A percentile compares a stretch with the other conserved stretches of the same genome.
These are phyloP conservation scores for Plasmodium cynomolgi DNA, from an alignment of 169 alveolate genomes.

Conservation along the genomic window DNA sequence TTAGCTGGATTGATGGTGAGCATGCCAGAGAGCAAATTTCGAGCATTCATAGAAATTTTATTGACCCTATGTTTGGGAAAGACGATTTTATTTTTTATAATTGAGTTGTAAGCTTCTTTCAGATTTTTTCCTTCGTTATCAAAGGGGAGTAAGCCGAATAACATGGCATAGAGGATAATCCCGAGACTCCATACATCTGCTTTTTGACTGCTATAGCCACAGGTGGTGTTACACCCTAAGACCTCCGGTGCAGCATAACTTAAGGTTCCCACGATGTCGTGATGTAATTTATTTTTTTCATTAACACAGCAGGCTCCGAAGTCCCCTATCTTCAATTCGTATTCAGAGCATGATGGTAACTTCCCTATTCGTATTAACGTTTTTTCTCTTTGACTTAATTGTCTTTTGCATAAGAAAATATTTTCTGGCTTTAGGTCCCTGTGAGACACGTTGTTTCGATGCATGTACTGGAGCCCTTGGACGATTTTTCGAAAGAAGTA, in stretches of 20 bases:
- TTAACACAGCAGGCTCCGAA: conserved; percentile 90
- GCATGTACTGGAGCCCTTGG: conserved; percentile 86
- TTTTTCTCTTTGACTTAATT: conserved; percentile 51
- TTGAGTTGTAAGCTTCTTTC: conserved; percentile 77
- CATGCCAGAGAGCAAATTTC: conserved; percentile 75
- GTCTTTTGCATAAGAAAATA: conserved; percentile 87
- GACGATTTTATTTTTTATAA: conserved; percentile 70
- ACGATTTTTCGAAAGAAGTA: conserved; percentile 84
- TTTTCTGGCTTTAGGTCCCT: conserved; percentile 96
- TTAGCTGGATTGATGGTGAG: conserved; percentile 77
- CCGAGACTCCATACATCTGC: conserved; percentile 99
- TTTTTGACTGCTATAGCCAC: conserved; percentile 93
- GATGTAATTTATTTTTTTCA: conserved; percentile 62
- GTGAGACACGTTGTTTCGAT: conserved; percentile 86
- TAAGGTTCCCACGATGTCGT: conserved; percentile 86
- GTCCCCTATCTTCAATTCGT: conserved; percentile 94
- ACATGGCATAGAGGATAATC: conserved; percentile 96
- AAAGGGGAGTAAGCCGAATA: conserved; percentile 97
- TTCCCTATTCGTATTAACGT: conserved; percentile 79
- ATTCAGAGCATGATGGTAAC: conserved; percentile 86
- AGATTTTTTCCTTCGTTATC: conserved; percentile 89
- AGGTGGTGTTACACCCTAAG: conserved; percentile 81
- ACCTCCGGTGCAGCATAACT: conserved; percentile 90
- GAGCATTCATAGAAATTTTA: conserved; percentile 28
- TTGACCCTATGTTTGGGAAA: conserved; percentile 75